phyloP scores from a whole-genome alignment of 306 rosid genomes.

The Sicyos baderoa region DNA sequence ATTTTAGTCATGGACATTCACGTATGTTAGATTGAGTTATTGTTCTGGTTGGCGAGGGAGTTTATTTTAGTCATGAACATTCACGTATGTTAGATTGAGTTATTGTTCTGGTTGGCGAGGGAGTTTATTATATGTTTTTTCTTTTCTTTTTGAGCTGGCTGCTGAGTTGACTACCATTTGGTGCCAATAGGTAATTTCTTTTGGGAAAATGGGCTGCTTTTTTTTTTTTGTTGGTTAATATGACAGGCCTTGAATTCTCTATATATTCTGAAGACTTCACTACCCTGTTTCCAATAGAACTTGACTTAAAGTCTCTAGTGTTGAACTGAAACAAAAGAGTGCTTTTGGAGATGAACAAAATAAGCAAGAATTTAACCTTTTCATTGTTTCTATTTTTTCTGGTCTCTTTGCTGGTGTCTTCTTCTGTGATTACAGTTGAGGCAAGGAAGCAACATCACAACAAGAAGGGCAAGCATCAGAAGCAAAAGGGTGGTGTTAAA shows the following conservation, averaged over 20 bases:
- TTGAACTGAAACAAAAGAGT: background rate
- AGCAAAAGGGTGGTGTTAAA: constrained; percentile 25
- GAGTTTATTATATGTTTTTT: constrained; percentile 6
- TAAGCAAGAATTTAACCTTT: constrained; percentile 26
- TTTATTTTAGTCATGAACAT: background rate
- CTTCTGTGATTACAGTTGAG: constrained; percentile 39
- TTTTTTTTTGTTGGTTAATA: too few relatives aligned
- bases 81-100: too few relatives aligned
- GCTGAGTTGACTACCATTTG: background rate
- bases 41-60: background rate
- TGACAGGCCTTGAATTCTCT: constrained; percentile 5
- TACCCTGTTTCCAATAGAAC: background rate
- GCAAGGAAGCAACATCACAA: constrained; percentile 47
- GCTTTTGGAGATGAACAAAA: constrained; percentile 30
- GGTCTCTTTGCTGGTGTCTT: constrained; percentile 31
- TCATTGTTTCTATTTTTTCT: constrained; percentile 31
- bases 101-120: background rate
- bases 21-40: too few relatives aligned
- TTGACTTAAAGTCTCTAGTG: constrained; percentile 1
- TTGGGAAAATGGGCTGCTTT: background rate
- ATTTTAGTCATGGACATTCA: background rate
- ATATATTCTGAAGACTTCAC: constrained; percentile 14
- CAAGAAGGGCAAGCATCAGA: constrained; percentile 42
- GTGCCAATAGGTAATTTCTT: background rate
- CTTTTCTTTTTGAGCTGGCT: constrained; percentile 13